Base-by-base conservation (phyloP, 306 rosid genomes). In the Casuarina glauca region DNA sequence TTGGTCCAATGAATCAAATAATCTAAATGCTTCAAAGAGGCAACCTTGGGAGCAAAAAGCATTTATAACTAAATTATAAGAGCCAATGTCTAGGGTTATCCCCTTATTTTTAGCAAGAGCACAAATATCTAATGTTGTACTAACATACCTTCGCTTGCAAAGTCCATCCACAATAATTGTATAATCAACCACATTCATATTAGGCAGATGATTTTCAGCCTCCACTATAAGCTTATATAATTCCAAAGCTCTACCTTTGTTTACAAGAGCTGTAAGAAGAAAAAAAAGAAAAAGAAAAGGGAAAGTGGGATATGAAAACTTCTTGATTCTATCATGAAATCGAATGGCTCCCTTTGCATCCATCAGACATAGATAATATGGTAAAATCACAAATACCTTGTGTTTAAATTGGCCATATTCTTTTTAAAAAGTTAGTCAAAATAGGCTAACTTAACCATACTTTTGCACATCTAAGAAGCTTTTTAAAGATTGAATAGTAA, bases 1-100 rank as follows among this genome's bases (percentile, higher is more conserved):
- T 82, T 70, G 79, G 86, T 91, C 97, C 74, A 92, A 78, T 9
- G 98, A 95, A 83, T 92, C 93, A 80, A 92, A 92, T 42, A 92
- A 87, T 52, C 89, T 87, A 81, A 91, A 93, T 76, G 96, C 97
- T 86, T 93, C 90, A 76, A 85, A 80, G 84, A 92, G 88, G 80
- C 80, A 51, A n/a, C 96, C 91, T 73, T 95, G 97, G 39, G 74
- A 80, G 81, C 97, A 91, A 76, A 95, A 74, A 9, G 90, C 93
- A 72, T 88, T 83, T 74, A 95, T 82, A 75, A 95, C 70, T 36
- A 91, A 88, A 86, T 92, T 94, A 76, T 92, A 87, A 69, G 82
- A 43, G 72, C 88, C 85, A 68, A 89, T 90, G 79, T 94, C 84
- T 76, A 88, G 84, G 54, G 75, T 44, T 60, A 88, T 82, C 74